Evolutionary conservation across 306 rosid species (phyloP).

Genomic region (Delonix regia): DNA sequence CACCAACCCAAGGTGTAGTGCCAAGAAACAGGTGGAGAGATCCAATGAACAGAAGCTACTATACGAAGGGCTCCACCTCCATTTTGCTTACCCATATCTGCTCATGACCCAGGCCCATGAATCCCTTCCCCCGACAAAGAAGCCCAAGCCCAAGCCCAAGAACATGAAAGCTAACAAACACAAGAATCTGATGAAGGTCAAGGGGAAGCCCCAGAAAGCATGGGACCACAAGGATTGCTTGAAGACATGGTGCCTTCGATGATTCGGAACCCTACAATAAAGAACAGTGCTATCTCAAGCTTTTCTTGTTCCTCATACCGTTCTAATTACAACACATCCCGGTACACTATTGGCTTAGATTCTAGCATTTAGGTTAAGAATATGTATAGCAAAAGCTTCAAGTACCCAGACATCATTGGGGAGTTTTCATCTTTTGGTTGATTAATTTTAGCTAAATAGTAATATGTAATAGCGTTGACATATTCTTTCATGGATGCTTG

Average conservation of each 20-base stretch:
- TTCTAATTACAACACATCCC: constrained; percentile 36
- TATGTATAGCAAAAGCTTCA: too few species aligned
- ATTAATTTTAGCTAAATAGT: too few species aligned
- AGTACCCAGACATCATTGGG: too few species aligned
- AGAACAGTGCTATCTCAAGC: constrained; percentile 32
- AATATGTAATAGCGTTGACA: too few species aligned
- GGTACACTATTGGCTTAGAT: constrained; percentile 44
- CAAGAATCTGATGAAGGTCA: constrained; percentile 29
- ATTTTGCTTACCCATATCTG: constrained; percentile 78
- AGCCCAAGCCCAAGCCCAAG: constrained; percentile 47
- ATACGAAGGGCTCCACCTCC: constrained; percentile 94
- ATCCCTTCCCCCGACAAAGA: constrained; percentile 53
- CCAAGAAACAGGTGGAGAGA: constrained; percentile 94
- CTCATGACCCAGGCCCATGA: constrained; percentile 43
- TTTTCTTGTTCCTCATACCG: constrained; percentile 49
- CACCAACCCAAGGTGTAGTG: constrained; percentile 90
- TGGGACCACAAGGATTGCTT: constrained; percentile 74
- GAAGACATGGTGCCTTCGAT: constrained; percentile 85
- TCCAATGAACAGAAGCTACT: too few species aligned
- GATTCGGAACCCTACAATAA: constrained; percentile 67
- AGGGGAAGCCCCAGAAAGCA: constrained; percentile 41
- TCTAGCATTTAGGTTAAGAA: constrained; percentile 41
- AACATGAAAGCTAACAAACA: background rate
- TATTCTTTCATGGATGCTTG: too few species aligned
- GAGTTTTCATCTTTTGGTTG: background rate